phyloP scores from a whole-genome alignment of 2,329 filamentous ascomycete species.

The Amauroascus niger region DNA sequence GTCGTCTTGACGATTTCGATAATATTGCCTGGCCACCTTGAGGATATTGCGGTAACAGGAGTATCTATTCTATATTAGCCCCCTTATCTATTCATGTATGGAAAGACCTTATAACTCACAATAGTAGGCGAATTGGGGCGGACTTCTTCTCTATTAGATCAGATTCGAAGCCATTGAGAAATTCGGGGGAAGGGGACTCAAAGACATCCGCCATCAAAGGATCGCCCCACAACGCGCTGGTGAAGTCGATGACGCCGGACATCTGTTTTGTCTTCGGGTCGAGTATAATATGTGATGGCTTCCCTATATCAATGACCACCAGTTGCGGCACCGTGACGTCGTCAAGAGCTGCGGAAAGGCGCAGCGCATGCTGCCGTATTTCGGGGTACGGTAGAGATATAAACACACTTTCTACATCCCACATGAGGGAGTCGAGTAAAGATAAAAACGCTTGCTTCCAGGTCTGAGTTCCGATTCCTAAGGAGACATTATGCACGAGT shows the following conservation, averaged over 20 bases:
- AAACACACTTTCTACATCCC: conserved; percentile 51
- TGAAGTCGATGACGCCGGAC: conserved; percentile 45
- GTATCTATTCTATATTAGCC: conserved; percentile 24
- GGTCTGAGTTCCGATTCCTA: conserved; percentile 38
- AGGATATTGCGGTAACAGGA: conserved; percentile 32
- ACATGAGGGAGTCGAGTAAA: conserved; percentile 45
- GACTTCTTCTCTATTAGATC: conserved; percentile 19
- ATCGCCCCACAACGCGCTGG: conserved; percentile 49
- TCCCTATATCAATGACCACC: conserved; percentile 43
- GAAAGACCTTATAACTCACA: conserved; percentile 24
- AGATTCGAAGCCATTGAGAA: conserved; percentile 31
- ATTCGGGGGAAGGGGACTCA: conserved; percentile 28
- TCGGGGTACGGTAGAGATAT: conserved; percentile 48
- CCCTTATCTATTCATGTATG: not conserved
- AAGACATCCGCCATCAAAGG: conserved; percentile 46
- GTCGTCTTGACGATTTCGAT: conserved; percentile 29
- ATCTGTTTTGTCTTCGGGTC: conserved; percentile 41
- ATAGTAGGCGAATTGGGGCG: conserved; percentile 26
- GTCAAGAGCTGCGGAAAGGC: conserved; percentile 40
- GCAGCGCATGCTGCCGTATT: conserved; percentile 43
- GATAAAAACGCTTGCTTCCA: conserved; percentile 47
- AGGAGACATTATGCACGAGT: conserved; percentile 39
- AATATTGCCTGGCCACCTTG: conserved; percentile 32
- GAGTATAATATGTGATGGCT: conserved; percentile 44
- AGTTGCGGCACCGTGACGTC: conserved; percentile 44